Percentiles rank a stretch among this genome's conserved stretches.
Evolutionary conservation across 768 basidiomycete species (phyloP).

Genomic region (Gymnopilus junonius): DNA sequence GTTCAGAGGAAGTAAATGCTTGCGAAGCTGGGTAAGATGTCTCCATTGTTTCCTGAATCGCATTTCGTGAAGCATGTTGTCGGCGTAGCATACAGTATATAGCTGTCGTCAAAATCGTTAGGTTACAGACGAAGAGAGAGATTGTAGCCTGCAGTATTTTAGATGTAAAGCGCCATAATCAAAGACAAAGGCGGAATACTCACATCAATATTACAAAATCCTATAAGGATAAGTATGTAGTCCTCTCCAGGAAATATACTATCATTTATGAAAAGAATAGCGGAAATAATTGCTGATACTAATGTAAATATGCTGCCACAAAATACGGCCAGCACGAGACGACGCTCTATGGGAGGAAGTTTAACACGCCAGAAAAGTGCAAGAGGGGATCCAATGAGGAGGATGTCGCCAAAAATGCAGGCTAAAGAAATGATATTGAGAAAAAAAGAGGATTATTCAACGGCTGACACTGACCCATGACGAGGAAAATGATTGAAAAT

Average conservation of each 20-base stretch:
- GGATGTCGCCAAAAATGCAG: not conserved
- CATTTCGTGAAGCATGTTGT: not conserved
- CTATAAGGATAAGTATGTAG: not conserved
- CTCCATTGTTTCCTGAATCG: not conserved
- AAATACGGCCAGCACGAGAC: not conserved
- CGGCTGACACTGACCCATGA: not conserved
- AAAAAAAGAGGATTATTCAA: not conserved
- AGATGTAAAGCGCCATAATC: not conserved
- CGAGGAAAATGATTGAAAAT: not conserved
- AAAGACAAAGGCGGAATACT: not conserved
- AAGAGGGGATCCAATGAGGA: not conserved
- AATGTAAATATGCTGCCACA: not conserved
- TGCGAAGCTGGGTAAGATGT: not conserved
- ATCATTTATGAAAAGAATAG: not conserved
- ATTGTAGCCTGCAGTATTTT: not conserved
- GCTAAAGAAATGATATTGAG: not conserved
- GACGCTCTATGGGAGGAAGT: not conserved
- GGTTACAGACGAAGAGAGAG: conserved; percentile 1
- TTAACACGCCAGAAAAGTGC: not conserved
- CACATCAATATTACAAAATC: not conserved
- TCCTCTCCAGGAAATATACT: not conserved
- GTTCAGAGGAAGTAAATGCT: not conserved
- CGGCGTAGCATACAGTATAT: not conserved
- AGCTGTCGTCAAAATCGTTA: not conserved
- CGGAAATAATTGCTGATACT: not conserved